Conservation (phyloP, 2,329 filamentous ascomycete genomes). For the Bimuria novae-zelandiae region DNA sequence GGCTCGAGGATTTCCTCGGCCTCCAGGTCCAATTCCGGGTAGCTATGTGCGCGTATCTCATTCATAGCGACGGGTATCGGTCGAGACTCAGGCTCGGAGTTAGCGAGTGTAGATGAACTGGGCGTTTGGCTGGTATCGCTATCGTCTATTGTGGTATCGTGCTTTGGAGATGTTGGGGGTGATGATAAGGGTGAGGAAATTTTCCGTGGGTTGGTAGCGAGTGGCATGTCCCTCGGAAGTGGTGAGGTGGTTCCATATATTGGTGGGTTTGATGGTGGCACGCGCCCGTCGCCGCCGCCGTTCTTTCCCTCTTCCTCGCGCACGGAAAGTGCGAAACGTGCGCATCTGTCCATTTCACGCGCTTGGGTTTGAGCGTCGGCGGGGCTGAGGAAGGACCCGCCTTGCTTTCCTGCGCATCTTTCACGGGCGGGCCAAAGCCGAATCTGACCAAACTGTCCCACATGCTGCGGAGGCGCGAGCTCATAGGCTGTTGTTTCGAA, state of each 20-base stretch:
- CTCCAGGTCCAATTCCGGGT: background rate
- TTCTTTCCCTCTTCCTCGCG: background rate
- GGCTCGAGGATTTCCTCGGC: conserved; percentile 14
- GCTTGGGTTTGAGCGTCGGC: background rate
- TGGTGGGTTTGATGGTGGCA: background rate
- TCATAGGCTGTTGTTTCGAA: background rate
- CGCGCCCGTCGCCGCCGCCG: background rate
- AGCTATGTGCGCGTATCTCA: background rate
- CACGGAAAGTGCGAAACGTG: background rate
- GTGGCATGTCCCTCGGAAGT: background rate
- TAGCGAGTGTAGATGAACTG: background rate
- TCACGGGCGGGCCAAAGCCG: background rate
- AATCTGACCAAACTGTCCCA: background rate
- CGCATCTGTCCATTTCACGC: background rate
- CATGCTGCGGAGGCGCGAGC: background rate
- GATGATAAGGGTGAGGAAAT: background rate
- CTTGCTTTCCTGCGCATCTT: background rate
- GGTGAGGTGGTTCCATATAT: background rate
- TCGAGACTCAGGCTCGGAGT: background rate
- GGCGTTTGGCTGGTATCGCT: background rate
- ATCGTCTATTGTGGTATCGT: background rate
- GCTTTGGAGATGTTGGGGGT: background rate
- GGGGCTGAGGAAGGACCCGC: background rate
- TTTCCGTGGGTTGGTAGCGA: background rate
- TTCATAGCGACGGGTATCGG: background rate